Percentiles rank a stretch among this genome's conserved stretches.
phyloP scores from a whole-genome alignment of 2,329 filamentous ascomycete species.

The Verticillium longisporum region DNA sequence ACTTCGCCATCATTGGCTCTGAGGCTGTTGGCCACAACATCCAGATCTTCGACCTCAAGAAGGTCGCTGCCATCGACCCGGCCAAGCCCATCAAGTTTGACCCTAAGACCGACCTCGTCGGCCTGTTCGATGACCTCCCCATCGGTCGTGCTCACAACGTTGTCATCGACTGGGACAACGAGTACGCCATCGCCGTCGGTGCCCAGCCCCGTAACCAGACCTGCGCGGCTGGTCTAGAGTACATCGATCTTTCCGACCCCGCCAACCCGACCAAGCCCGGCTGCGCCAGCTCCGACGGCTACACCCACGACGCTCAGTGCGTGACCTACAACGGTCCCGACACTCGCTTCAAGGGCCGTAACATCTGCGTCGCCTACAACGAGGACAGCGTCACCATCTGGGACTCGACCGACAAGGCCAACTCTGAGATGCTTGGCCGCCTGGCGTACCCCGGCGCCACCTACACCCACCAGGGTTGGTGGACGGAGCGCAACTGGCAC shows the following conservation, averaged over 20 bases:
- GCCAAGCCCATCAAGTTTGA: conserved; percentile 6
- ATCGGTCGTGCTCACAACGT: conserved; percentile 44
- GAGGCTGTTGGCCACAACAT: conserved; percentile 45
- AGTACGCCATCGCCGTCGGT: conserved; percentile 36
- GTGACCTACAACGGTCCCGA: conserved; percentile 45
- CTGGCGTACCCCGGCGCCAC: conserved; percentile 40
- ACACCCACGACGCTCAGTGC: conserved; percentile 47
- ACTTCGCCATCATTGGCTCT: conserved; percentile 29
- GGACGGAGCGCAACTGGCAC: conserved; percentile 29
- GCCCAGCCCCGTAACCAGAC: conserved; percentile 25
- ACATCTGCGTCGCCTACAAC: conserved; percentile 25
- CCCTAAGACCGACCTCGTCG: conserved; percentile 23
- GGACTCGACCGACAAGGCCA: conserved; percentile 35
- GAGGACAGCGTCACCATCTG: conserved; percentile 34
- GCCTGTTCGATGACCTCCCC: conserved; percentile 23
- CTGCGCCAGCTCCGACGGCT: conserved; percentile 41
- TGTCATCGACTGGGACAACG: conserved; percentile 39
- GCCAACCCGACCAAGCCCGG: conserved; percentile 41
- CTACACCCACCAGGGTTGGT: conserved; percentile 43
- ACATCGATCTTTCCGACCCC: conserved; percentile 47
- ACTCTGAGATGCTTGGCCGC: conserved; percentile 30
- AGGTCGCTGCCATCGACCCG: conserved; percentile 21
- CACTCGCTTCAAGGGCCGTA: conserved; percentile 31
- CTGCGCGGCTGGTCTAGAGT: conserved; percentile 44
- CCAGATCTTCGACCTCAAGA: conserved; percentile 58